phyloP scores from a whole-genome alignment of 306 rosid genomes.

The Betula pendula region DNA sequence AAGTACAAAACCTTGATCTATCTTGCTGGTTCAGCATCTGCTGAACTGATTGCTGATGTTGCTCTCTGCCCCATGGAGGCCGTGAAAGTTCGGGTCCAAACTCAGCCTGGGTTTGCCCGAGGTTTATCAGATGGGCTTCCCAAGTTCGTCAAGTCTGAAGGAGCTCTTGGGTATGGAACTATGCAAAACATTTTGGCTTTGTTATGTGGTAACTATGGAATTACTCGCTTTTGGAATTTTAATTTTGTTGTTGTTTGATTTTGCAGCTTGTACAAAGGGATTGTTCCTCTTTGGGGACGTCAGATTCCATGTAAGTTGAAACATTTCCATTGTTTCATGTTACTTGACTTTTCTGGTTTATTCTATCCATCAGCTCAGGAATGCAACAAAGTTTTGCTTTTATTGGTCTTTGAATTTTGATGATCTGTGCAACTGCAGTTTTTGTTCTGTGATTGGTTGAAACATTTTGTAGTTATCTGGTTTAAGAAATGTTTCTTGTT shows the following conservation, averaged over 20 bases:
- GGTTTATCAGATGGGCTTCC: conserved; percentile 79
- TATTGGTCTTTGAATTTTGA: conserved; percentile 1
- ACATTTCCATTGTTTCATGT: background rate
- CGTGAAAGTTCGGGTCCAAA: conserved; percentile 85
- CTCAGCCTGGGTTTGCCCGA: conserved; percentile 84
- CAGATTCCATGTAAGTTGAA: conserved; percentile 78
- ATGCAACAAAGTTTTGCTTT: background rate
- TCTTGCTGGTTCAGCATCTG: conserved; percentile 83
- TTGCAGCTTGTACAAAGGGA: conserved; percentile 73
- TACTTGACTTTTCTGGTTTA: background rate
- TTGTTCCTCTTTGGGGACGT: conserved; percentile 95
- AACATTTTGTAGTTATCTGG: background rate
- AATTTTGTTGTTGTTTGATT: conserved; percentile 12
- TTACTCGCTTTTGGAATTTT: background rate
- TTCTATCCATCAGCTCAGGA: background rate
- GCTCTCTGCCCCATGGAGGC: conserved; percentile 94
- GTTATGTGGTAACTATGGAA: background rate
- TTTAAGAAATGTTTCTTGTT: background rate
- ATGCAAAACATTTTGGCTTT: background rate
- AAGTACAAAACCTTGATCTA: conserved; percentile 80
- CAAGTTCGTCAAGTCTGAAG: conserved; percentile 67
- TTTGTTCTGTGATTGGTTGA: background rate
- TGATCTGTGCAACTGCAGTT: background rate
- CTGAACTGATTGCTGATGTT: conserved; percentile 74
- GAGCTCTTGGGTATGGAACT: conserved; percentile 50